Evolutionary conservation across 2,329 filamentous ascomycete genomes (phyloP).

Genomic region (Dactylonectria estremocensis): DNA sequence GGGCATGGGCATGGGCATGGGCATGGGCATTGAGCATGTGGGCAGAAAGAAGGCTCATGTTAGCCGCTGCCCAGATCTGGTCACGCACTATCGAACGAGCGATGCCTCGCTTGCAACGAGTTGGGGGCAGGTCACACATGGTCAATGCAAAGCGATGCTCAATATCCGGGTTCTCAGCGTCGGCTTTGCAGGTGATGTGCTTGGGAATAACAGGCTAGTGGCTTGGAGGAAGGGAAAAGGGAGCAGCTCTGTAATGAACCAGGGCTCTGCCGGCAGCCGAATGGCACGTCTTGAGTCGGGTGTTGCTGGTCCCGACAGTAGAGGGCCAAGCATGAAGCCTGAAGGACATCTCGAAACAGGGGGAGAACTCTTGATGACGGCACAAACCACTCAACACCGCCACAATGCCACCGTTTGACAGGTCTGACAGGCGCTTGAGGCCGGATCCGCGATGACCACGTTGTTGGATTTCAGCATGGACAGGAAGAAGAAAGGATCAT

Average conservation of each 20-base stretch:
- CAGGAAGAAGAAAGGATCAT: not conserved
- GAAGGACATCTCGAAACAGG: not conserved
- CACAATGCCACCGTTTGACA: not conserved
- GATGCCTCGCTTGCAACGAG: constrained; percentile 36
- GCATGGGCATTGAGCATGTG: too few relatives aligned
- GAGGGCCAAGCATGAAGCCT: not conserved
- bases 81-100: constrained; percentile 44
- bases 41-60: not conserved
- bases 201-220: not conserved
- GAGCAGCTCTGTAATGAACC: not conserved
- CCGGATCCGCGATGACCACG: not conserved
- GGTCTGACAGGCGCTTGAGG: not conserved
- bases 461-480: not conserved
- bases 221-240: not conserved
- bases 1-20: not conserved
- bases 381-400: not conserved
- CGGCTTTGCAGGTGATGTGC: constrained; percentile 22
- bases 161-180: constrained; percentile 1
- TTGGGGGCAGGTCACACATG: constrained; percentile 39
- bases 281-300: not conserved
- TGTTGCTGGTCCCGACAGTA: not conserved
- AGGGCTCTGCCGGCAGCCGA: not conserved
- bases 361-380: not conserved
- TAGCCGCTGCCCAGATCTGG: not conserved
- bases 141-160: constrained; percentile 25